Conservation (phyloP, 1,139 yeast species). For the Nakaseomyces nivariensis region DNA sequence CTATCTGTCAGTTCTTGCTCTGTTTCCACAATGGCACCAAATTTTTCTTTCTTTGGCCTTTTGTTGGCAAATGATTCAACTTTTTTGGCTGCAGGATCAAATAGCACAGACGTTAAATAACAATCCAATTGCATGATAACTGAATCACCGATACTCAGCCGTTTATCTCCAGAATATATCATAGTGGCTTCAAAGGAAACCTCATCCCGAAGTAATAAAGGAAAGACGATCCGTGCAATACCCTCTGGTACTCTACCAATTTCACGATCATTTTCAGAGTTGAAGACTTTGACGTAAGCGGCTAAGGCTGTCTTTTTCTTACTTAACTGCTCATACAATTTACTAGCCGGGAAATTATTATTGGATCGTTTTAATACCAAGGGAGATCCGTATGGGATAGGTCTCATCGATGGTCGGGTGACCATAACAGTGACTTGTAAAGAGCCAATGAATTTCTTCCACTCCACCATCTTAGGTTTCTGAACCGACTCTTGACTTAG, state of each 20-base stretch:
- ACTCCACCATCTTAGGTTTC: slow-evolving; percentile 8
- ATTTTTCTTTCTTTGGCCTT: slow-evolving; percentile 13
- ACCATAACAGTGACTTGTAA: slow-evolving; percentile 74
- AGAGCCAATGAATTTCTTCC: slow-evolving; percentile 53
- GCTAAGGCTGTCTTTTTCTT: slow-evolving; percentile 14
- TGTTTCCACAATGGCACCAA: slow-evolving; percentile 34
- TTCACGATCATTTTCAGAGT: slow-evolving; percentile 37
- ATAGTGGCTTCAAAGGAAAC: slow-evolving; percentile 50
- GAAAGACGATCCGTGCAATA: slow-evolving; percentile 56
- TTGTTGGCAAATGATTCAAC: slow-evolving; percentile 3
- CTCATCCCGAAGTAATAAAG: slow-evolving; percentile 49
- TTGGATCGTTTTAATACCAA: slow-evolving; percentile 20
- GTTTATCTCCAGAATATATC: slow-evolving; percentile 42
- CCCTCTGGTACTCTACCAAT: slow-evolving; percentile 73
- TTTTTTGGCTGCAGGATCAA: slow-evolving; percentile 27
- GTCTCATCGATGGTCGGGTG: slow-evolving; percentile 57
- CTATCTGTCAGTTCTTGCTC: slow-evolving; percentile 45
- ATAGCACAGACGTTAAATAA: slow-evolving; percentile 45
- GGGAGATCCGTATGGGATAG: slow-evolving; percentile 42
- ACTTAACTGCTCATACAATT: slow-evolving; percentile 25
- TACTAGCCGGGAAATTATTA: slow-evolving; percentile 1
- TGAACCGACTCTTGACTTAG: background rate
- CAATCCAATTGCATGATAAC: slow-evolving; percentile 57
- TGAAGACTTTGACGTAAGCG: slow-evolving; percentile 21
- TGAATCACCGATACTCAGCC: slow-evolving; percentile 65